These are phyloP conservation scores for Yamadazyma blattariae DNA, from an alignment of 1,139 yeast species.

Conservation along the genomic window DNA sequence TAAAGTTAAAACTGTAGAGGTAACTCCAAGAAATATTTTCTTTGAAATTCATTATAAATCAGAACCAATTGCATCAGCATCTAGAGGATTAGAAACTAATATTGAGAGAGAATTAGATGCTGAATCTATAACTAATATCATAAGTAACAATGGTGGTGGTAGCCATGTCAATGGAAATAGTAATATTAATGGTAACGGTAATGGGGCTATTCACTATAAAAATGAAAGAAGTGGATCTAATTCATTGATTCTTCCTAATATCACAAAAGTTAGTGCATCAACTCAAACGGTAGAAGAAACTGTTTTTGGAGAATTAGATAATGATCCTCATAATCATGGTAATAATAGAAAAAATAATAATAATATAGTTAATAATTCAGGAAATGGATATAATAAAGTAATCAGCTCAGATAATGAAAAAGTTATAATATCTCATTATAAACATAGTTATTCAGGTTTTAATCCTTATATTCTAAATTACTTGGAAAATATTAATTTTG, in stretches of 20 bases:
- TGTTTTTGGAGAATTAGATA: conserved; percentile 59
- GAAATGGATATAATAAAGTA: conserved; percentile 20
- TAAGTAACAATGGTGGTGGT: not conserved
- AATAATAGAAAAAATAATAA: too few species aligned
- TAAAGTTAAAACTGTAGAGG: conserved; percentile 14
- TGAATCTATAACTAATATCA: conserved; percentile 3
- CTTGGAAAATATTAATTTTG: conserved; percentile 51
- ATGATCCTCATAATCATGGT: conserved; percentile 17
- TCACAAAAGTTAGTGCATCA: conserved; percentile 44
- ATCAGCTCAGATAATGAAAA: conserved; percentile 33
- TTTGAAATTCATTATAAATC: conserved; percentile 56
- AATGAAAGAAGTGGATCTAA: conserved; percentile 13
- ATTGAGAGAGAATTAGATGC: conserved; percentile 5
- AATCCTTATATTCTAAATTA: conserved; percentile 63
- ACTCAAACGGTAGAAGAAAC: conserved; percentile 56
- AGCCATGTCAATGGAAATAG: not conserved
- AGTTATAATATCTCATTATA: conserved; percentile 36
- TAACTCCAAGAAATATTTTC: conserved; percentile 61
- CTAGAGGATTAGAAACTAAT: conserved; percentile 12
- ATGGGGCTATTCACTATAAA: conserved; percentile 5
- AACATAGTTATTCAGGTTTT: conserved; percentile 63
- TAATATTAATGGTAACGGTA: not conserved
- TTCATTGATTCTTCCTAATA: conserved; percentile 32
- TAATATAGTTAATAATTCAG: conserved; percentile 10
- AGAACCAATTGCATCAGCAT: conserved; percentile 27